Conservation (phyloP, 2,329 filamentous ascomycete species). For the Microcyclospora tardicrescens region DNA sequence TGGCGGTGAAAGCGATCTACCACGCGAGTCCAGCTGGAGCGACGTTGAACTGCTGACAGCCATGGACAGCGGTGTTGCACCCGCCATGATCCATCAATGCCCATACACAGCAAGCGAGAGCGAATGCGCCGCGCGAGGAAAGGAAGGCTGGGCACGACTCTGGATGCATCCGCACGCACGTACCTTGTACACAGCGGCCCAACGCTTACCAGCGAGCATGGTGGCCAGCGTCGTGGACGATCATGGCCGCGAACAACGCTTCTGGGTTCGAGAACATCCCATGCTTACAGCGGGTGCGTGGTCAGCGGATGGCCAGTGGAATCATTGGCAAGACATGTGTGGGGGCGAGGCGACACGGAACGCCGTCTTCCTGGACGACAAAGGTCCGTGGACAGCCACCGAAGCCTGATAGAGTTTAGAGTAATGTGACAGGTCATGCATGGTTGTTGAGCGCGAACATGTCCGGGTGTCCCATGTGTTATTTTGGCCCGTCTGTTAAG, state of each 20-base stretch:
- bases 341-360: neutral
- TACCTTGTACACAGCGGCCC: neutral
- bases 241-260: neutral
- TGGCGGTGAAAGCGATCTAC: conserved; percentile 1
- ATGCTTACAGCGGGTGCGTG: neutral
- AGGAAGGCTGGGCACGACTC: neutral
- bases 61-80: conserved; percentile 13
- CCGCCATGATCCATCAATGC: conserved; percentile 12
- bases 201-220: neutral
- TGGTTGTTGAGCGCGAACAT: too few species aligned
- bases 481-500: too few species aligned
- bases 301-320: neutral
- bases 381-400: neutral
- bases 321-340: neutral
- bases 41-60: conserved; percentile 16
- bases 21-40: conserved; percentile 7
- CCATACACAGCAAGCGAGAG: neutral
- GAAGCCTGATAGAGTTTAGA: too few species aligned
- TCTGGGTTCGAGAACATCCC: neutral
- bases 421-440: too few species aligned
- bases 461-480: too few species aligned
- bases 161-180: neutral
- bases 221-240: neutral
- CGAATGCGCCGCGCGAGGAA: neutral
- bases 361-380: neutral